Conservation (phyloP, 2,329 filamentous ascomycete species). For the Ceratocystis alfenasii region DNA sequence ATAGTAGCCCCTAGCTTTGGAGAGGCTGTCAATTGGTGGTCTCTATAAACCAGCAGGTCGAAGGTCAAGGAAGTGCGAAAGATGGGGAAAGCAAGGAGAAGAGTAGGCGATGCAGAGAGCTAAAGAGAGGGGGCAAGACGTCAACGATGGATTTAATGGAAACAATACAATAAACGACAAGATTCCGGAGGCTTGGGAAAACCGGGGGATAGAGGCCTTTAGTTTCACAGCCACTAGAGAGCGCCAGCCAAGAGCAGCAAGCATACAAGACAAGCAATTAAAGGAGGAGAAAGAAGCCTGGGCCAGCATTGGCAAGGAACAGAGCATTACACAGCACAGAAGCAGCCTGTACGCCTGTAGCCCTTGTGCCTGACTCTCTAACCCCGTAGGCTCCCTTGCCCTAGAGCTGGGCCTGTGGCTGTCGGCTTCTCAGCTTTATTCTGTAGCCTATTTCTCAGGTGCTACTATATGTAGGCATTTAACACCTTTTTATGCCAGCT, state of each 20-base stretch:
- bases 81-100: too few species aligned
- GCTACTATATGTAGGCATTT: too few species aligned
- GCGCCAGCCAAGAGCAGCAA: background rate
- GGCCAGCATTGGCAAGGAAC: background rate
- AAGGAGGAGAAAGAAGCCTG: background rate
- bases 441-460: too few species aligned
- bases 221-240: background rate
- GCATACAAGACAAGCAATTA: background rate
- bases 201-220: background rate
- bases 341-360: background rate
- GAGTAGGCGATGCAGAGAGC: background rate
- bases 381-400: too few species aligned
- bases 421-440: too few species aligned
- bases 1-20: too few species aligned
- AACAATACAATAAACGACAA: background rate
- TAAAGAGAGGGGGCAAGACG: background rate
- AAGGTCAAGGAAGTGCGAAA: too few species aligned
- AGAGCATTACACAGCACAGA: background rate
- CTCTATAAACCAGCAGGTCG: too few species aligned
- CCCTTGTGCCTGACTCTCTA: too few species aligned
- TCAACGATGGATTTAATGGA: background rate
- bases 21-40: too few species aligned
- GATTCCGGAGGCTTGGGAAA: constrained; percentile 9
- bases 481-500: background rate
- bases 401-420: background rate